phyloP scores from a whole-genome alignment of 345 rosid species.

The Euphorbia lathyris region DNA sequence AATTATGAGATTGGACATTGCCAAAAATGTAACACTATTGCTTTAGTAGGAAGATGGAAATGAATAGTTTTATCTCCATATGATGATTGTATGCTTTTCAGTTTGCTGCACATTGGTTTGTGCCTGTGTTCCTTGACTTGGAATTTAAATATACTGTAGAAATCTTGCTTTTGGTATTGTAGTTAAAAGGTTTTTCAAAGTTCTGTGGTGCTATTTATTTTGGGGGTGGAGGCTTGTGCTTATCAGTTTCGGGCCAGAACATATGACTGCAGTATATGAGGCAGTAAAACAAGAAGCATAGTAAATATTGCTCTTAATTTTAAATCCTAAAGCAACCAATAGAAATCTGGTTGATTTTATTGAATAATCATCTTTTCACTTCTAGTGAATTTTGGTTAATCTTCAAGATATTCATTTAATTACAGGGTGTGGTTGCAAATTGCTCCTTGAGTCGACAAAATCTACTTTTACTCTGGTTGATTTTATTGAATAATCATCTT shows the following conservation, averaged over 20 bases:
- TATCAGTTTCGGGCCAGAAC: not conserved
- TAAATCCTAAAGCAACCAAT: not conserved
- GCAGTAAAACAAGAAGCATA: not conserved
- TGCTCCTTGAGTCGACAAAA: not conserved
- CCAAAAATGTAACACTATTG: not conserved
- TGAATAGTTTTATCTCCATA: not conserved
- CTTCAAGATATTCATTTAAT: not conserved
- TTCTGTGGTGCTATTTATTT: not conserved
- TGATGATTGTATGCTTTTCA: constrained; percentile 4
- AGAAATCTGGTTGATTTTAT: too few species aligned
- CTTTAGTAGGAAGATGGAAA: too few species aligned
- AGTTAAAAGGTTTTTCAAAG: not conserved
- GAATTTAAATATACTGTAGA: not conserved
- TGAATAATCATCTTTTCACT: not conserved
- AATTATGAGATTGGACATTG: not conserved
- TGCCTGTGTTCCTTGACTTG: not conserved
- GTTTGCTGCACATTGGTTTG: not conserved
- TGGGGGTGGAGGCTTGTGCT: not conserved
- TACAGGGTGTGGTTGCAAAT: not conserved
- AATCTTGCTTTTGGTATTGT: not conserved
- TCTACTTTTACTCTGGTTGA: not conserved
- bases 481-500: not conserved
- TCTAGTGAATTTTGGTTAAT: not conserved
- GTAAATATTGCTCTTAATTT: not conserved
- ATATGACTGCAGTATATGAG: not conserved